Evolutionary conservation across 1,139 yeast species (phyloP), one percentile per base, ranked within the genome.

Genomic region (Entelexis paramagnoliae): DNA sequence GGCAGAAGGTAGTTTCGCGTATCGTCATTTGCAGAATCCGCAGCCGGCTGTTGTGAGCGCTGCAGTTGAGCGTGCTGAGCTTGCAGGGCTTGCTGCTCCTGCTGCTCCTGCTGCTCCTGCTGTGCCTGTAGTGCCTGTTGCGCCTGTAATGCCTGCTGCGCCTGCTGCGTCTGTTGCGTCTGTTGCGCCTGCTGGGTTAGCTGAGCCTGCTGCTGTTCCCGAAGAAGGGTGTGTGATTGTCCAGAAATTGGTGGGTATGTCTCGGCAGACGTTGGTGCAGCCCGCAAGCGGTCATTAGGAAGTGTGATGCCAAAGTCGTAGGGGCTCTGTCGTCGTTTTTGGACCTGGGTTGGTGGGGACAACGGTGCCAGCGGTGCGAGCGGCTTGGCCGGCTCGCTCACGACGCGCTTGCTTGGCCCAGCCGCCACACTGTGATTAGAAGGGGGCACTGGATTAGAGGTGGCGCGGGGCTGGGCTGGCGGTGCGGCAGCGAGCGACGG

Each of bases 1-100:
- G 71, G 71, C 52, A 67, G 50, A 22, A 60, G 50, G 39, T 53
- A 58, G 20, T 45, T 52, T 19, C 49, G 51, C n/a, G 48, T 32
- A 13, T 50, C 49, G 8, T 34, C 41, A 5, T 22, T 34, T 30
- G 38, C 28, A 24, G 22, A 47, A 38, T 6, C 39, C n/a, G n/a
- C n/a, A n/a, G n/a, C n/a, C n/a, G n/a, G 45, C 16, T 29, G 35
- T 13, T 17, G 17, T n/a, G n/a, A n/a, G n/a, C n/a, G n/a, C n/a
- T n/a, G n/a, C n/a, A n/a, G n/a, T n/a, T n/a, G n/a, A n/a, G n/a
- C n/a, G n/a, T 8, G 33, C 28, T 39, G 43, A 4, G 3, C 14
- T 16, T 26, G 33, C 22, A 26, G 28, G 5, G 5, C 22, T n/a
- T 13, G 41, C 10, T 20, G 41, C 29, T 38, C 29, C 13, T 38